Conservation (phyloP, 768 basidiomycete genomes). For the Phaeolepiota aurea region DNA sequence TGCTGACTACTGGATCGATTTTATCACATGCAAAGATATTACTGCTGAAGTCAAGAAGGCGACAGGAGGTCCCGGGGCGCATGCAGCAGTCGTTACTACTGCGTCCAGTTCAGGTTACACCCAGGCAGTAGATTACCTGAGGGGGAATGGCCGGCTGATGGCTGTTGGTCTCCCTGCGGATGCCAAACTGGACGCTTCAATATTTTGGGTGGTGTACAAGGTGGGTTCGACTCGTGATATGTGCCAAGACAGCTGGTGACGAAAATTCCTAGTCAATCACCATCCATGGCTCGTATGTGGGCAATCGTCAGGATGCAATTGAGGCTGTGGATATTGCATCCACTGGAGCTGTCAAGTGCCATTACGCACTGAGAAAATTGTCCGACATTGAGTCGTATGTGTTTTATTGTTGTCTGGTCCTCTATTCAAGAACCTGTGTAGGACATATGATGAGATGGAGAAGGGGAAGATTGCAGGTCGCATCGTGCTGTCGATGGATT, state of each 20-base stretch:
- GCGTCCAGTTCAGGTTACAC: constrained; percentile 36
- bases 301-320: constrained; percentile 76
- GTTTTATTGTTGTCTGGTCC: constrained; percentile 2
- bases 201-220: constrained; percentile 69
- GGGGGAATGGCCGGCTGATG: constrained; percentile 65
- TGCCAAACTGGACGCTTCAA: constrained; percentile 48
- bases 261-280: constrained; percentile 34
- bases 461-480: constrained; percentile 41
- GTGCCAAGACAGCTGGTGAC: background rate
- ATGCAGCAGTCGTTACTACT: constrained; percentile 57
- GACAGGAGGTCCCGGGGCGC: constrained; percentile 65
- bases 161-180: constrained; percentile 70
- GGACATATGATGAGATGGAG: constrained; percentile 32
- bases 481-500: constrained; percentile 27
- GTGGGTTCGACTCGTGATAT: constrained; percentile 12
- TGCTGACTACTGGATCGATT: constrained; percentile 77
- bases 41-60: constrained; percentile 54
- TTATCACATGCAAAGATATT: constrained; percentile 56
- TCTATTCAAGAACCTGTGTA: constrained; percentile 8
- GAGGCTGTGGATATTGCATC: constrained; percentile 78
- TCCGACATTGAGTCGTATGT: constrained; percentile 44
- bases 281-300: constrained; percentile 46
- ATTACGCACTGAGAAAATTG: constrained; percentile 37
- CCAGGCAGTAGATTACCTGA: constrained; percentile 69
- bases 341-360: constrained; percentile 58